Conservation (phyloP, 2,329 filamentous ascomycete species). For the Xylariaceae sp. region DNA sequence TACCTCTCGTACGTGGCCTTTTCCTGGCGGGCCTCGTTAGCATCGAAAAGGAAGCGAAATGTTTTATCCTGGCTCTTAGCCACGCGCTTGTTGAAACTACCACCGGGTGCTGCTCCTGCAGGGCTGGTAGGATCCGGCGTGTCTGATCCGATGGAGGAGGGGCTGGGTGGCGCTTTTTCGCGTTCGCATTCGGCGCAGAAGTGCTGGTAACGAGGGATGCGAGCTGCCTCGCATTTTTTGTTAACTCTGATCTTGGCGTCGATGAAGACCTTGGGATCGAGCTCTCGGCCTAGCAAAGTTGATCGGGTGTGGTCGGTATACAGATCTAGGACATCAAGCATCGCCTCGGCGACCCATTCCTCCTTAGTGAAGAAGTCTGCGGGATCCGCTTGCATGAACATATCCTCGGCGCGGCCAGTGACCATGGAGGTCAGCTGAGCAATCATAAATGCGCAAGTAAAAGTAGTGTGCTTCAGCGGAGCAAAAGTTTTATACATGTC, state of each 20-base stretch:
- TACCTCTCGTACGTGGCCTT: conserved; percentile 62
- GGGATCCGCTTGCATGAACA: conserved; percentile 46
- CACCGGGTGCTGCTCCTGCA: conserved; percentile 17
- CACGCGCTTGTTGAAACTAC: conserved; percentile 33
- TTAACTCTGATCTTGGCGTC: conserved; percentile 84
- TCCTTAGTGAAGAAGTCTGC: conserved; percentile 45
- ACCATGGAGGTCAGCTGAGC: conserved; percentile 76
- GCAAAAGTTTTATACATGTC: conserved; percentile 93
- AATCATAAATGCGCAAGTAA: conserved; percentile 78
- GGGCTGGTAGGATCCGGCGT: conserved; percentile 39
- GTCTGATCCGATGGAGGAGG: conserved; percentile 34
- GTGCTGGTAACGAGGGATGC: conserved; percentile 60
- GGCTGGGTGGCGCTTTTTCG: conserved; percentile 27
- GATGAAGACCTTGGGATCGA: conserved; percentile 75
- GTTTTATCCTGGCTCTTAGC: conserved; percentile 57
- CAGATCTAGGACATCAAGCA: conserved; percentile 86
- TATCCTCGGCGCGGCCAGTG: conserved; percentile 50
- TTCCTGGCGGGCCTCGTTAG: conserved; percentile 69
- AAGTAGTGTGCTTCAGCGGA: conserved; percentile 82
- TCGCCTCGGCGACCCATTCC: conserved; percentile 63
- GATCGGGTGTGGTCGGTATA: conserved; percentile 78
- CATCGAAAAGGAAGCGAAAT: conserved; percentile 84
- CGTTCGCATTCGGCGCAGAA: conserved; percentile 53
- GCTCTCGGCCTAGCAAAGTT: conserved; percentile 69
- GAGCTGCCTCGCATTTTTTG: conserved; percentile 66